Evolutionary conservation across 208 protist genomes (phyloP).

Genomic region (Porcisia deanei): DNA sequence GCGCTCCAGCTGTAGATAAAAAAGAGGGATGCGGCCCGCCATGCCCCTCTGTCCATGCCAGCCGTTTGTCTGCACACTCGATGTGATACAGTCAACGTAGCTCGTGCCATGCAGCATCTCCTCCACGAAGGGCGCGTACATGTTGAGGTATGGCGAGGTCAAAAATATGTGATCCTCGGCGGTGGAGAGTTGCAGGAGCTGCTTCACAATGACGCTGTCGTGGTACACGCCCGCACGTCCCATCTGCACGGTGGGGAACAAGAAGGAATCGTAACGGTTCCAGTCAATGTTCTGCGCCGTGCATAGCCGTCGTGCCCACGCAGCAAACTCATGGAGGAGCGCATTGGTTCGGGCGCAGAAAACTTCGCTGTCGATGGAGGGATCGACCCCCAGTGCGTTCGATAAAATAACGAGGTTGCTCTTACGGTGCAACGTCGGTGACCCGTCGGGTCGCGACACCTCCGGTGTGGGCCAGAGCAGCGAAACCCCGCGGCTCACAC

Average conservation of each 20-base stretch:
- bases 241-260: constrained; percentile 85
- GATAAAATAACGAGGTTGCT: constrained; percentile 69
- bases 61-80: constrained; percentile 72
- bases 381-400: constrained; percentile 48
- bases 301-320: constrained; percentile 25
- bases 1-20: constrained; percentile 84
- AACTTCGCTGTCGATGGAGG: constrained; percentile 36
- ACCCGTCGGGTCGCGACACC: constrained; percentile 5
- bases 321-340: constrained; percentile 48
- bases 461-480: neutral
- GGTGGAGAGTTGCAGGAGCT: constrained; percentile 41
- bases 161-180: constrained; percentile 58
- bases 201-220: constrained; percentile 60
- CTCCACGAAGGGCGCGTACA: constrained; percentile 64
- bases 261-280: constrained; percentile 51
- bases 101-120: constrained; percentile 37
- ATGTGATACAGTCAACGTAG: constrained; percentile 68
- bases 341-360: constrained; percentile 29
- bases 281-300: constrained; percentile 21
- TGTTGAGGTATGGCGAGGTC: constrained; percentile 86
- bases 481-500: neutral
- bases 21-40: constrained; percentile 73
- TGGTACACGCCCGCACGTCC: constrained; percentile 61
- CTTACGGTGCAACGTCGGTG: constrained; percentile 43
- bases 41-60: constrained; percentile 71